These are phyloP conservation scores for Lonicera japonica DNA, from an alignment of 129 eudicot species.

Conservation along the genomic window DNA sequence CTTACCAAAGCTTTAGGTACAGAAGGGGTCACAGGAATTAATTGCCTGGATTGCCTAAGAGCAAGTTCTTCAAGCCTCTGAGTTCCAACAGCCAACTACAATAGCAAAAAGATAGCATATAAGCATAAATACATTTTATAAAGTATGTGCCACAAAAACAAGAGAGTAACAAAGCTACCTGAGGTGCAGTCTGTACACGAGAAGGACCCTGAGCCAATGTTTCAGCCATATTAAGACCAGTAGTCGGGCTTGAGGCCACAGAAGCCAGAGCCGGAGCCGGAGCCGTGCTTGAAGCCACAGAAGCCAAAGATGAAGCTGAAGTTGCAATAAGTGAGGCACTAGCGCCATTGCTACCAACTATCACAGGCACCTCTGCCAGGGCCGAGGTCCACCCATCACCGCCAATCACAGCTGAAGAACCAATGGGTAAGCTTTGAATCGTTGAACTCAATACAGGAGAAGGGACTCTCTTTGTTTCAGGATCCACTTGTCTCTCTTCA, in stretches of 20 bases:
- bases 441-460: conserved; percentile 80
- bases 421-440: conserved; percentile 62
- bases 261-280: conserved; percentile 25
- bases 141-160: background rate
- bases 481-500: conserved; percentile 51
- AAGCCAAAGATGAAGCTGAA: conserved; percentile 17
- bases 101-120: conserved; percentile 8
- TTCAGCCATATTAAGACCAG: conserved; percentile 89
- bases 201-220: conserved; percentile 77
- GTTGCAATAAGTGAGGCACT: conserved; percentile 25
- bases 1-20: conserved; percentile 77
- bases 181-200: conserved; percentile 62
- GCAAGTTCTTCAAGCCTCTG: conserved; percentile 91
- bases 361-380: conserved; percentile 76
- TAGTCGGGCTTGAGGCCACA: conserved; percentile 20
- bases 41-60: conserved; percentile 67
- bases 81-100: conserved; percentile 51
- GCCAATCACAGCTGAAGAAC: conserved; percentile 39
- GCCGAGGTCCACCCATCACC: conserved; percentile 94
- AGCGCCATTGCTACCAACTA: conserved; percentile 41
- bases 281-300: conserved; percentile 25
- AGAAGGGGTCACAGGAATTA: conserved; percentile 82
- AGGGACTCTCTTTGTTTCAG: conserved; percentile 58
- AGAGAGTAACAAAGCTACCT: conserved; percentile 28
- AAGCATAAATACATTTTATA: conserved; percentile 12